Percentiles rank a stretch among this genome's conserved stretches.
These are phyloP conservation scores for Podospora comata DNA, from an alignment of 495 filamentous ascomycete species.

Conservation along the genomic window DNA sequence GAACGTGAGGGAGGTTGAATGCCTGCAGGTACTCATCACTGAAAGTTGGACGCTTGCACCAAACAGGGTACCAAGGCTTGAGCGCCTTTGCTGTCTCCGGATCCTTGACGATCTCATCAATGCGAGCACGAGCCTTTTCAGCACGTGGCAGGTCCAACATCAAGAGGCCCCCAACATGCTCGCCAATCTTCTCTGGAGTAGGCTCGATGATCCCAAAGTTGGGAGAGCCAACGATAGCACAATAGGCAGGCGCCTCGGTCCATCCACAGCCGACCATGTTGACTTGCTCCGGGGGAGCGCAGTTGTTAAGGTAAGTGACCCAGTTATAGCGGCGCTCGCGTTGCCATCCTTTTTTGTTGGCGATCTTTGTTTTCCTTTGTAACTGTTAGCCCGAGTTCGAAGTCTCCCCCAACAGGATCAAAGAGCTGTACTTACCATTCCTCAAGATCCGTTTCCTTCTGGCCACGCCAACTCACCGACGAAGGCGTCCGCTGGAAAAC, in stretches of 20 bases:
- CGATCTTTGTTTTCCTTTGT: slow-evolving; percentile 35
- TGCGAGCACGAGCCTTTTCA: slow-evolving; percentile 35
- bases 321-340: slow-evolving; percentile 38
- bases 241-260: slow-evolving; percentile 34
- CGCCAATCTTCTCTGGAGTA: slow-evolving; percentile 35
- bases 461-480: slow-evolving; percentile 45
- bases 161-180: slow-evolving; percentile 33
- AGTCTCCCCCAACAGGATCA: not conserved
- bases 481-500: slow-evolving; percentile 58
- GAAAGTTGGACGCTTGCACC: slow-evolving; percentile 49
- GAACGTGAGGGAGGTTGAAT: slow-evolving; percentile 45
- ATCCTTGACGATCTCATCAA: slow-evolving; percentile 44
- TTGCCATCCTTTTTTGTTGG: slow-evolving; percentile 46
- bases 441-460: slow-evolving; percentile 47
- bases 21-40: slow-evolving; percentile 46
- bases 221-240: slow-evolving; percentile 30
- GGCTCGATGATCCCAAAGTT: slow-evolving; percentile 26
- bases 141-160: slow-evolving; percentile 25
- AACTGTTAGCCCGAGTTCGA: too few relatives aligned
- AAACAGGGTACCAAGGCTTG: slow-evolving; percentile 44
- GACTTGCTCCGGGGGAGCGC: slow-evolving; percentile 18
- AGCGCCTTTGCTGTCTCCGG: slow-evolving; percentile 42
- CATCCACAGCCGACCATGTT: slow-evolving; percentile 45
- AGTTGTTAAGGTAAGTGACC: slow-evolving; percentile 32
- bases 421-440: slow-evolving; percentile 34